Percentiles rank a stretch among this genome's conserved stretches.
Conservation (phyloP, 108 stramenopile genomes). For the Stephanodiscus minutulus region DNA sequence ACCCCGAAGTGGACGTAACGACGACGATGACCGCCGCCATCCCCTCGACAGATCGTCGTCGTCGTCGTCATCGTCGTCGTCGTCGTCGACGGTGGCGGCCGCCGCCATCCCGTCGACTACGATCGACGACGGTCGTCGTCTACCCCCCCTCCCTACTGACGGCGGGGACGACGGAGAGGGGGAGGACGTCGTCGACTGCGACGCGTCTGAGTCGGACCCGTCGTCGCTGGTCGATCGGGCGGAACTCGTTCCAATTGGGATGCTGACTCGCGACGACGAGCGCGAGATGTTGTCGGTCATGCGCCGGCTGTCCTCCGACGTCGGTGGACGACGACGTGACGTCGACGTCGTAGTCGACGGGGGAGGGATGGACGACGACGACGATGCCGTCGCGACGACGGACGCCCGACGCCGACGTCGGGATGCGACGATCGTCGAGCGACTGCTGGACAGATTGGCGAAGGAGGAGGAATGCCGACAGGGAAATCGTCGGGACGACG, state of each 20-base stretch:
- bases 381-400: not conserved
- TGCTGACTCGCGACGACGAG: conserved; percentile 19
- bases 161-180: too few relatives aligned
- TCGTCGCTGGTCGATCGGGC: not conserved
- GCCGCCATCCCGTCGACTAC: too few relatives aligned
- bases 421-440: conserved; percentile 24
- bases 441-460: conserved; percentile 20
- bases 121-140: too few relatives aligned
- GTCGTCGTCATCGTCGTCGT: too few relatives aligned
- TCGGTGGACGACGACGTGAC: conserved; percentile 10
- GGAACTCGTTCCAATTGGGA: conserved; percentile 5
- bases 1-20: too few relatives aligned
- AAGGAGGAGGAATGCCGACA: too few relatives aligned
- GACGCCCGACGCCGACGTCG: conserved; percentile 15
- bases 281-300: conserved; percentile 27
- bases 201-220: too few relatives aligned
- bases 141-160: too few relatives aligned
- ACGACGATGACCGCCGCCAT: too few relatives aligned
- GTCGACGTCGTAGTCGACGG: conserved; percentile 10
- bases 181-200: too few relatives aligned
- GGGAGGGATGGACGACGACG: not conserved
- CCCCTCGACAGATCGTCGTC: too few relatives aligned
- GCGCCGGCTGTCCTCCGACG: conserved; percentile 25
- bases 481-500: not conserved
- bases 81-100: too few relatives aligned